Evolutionary conservation across 148 eudicot species (phyloP).

Genomic region (Arctostaphylos glauca): DNA sequence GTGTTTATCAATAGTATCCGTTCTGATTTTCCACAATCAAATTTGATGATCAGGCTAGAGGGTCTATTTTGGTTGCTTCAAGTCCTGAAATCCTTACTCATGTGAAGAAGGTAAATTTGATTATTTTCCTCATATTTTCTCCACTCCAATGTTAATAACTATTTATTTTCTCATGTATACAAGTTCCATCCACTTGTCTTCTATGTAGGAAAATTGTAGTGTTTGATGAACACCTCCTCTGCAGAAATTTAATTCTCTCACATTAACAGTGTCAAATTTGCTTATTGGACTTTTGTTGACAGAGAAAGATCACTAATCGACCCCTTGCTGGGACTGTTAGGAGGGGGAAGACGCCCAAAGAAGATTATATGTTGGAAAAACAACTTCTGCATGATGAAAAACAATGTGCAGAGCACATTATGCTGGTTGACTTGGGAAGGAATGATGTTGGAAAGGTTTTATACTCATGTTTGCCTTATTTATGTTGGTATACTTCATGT

Average conservation of each 20-base stretch:
- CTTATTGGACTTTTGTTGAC: slow-evolving; percentile 19
- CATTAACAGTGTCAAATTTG: background rate
- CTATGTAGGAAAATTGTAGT: background rate
- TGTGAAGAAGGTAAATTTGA: slow-evolving; percentile 64
- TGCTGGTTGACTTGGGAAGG: slow-evolving; percentile 98
- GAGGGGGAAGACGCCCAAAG: slow-evolving; percentile 91
- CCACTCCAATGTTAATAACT: background rate
- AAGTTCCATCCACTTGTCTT: background rate
- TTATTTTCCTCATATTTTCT: background rate
- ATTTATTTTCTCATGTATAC: background rate
- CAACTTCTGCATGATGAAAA: slow-evolving; percentile 84
- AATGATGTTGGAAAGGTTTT: slow-evolving; percentile 97
- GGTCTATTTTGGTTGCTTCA: slow-evolving; percentile 95
- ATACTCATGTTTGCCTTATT: background rate
- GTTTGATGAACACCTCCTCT: background rate
- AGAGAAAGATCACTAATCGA: slow-evolving; percentile 81
- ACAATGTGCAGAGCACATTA: slow-evolving; percentile 96
- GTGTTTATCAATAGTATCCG: background rate
- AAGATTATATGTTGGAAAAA: slow-evolving; percentile 81
- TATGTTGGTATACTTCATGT: background rate
- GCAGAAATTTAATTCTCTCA: background rate
- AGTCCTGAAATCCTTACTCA: slow-evolving; percentile 99
- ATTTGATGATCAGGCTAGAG: slow-evolving; percentile 70
- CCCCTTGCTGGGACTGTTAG: slow-evolving; percentile 95
- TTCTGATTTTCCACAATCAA: slow-evolving; percentile 3